These are phyloP conservation scores for Lolium perenne DNA, from an alignment of 176 grass and related monocot genomes.

Conservation along the genomic window DNA sequence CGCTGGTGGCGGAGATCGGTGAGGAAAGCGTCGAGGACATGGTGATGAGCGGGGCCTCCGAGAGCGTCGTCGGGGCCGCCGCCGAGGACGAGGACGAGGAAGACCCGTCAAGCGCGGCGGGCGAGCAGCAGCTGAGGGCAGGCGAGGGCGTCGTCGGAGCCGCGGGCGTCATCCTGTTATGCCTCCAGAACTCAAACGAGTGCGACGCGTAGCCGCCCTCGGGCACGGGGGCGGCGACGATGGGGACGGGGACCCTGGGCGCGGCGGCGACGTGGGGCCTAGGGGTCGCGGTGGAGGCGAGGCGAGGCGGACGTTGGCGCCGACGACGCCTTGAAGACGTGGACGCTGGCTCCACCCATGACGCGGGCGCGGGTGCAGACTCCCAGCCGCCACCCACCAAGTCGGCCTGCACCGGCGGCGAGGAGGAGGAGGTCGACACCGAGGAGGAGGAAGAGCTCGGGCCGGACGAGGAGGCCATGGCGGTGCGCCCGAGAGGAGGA, in stretches of 20 bases:
- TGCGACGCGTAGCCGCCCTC: rapidly evolving
- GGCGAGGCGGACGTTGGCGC: too few species aligned
- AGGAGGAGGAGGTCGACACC: too few species aligned
- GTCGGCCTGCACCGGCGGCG: not conserved
- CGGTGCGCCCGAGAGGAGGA: not conserved
- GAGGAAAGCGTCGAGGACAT: too few species aligned
- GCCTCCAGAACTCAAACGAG: too few species aligned
- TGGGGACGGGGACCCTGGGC: not conserved
- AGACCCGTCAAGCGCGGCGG: too few species aligned
- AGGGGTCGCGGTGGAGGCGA: too few species aligned
- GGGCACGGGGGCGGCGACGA: not conserved
- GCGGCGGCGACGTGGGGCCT: not conserved
- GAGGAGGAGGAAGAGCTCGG: not conserved
- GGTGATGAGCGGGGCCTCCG: not conserved
- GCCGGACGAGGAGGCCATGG: not conserved
- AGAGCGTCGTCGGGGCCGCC: too few species aligned
- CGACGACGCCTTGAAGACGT: too few species aligned
- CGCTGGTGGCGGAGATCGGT: too few species aligned
- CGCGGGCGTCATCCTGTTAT: not conserved
- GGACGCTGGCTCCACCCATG: too few species aligned
- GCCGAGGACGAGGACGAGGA: too few species aligned
- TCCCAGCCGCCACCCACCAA: not conserved
- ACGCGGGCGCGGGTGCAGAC: not conserved
- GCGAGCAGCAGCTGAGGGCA: too few species aligned
- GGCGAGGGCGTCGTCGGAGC: not conserved